These are phyloP conservation scores for Hortaea werneckii DNA, from an alignment of 2,329 filamentous ascomycete genomes.

Conservation along the genomic window DNA sequence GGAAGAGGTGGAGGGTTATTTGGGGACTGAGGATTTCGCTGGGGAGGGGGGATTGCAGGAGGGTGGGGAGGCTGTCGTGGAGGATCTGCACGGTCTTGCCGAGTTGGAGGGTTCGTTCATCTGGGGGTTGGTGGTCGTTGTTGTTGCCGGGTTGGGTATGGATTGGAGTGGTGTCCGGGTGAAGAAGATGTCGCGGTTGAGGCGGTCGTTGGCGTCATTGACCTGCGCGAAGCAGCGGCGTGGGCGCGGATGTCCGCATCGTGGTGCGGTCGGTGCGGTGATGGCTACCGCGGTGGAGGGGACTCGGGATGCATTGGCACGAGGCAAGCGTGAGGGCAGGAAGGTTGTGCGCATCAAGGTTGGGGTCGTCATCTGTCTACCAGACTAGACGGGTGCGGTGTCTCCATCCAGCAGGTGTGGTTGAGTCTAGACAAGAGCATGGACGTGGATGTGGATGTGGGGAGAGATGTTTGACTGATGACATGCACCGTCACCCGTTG, in stretches of 20 bases:
- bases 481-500: background rate
- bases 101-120: conserved; percentile 51
- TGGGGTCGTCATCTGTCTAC: conserved; percentile 24
- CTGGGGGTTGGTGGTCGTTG: conserved; percentile 36
- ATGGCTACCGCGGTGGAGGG: conserved; percentile 1
- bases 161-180: conserved; percentile 18
- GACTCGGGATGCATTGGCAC: conserved; percentile 6
- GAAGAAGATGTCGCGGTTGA: conserved; percentile 33
- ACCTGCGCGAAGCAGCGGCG: conserved; percentile 24
- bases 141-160: conserved; percentile 21
- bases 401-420: background rate
- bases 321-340: conserved; percentile 31
- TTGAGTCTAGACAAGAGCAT: background rate
- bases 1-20: conserved; percentile 54
- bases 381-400: background rate
- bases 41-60: conserved; percentile 51
- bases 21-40: conserved; percentile 52
- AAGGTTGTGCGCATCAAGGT: conserved; percentile 38
- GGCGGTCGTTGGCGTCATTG: conserved; percentile 15
- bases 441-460: background rate
- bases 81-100: conserved; percentile 52
- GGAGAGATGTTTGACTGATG: background rate
- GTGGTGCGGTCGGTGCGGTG: conserved; percentile 3
- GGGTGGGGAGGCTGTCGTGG: conserved; percentile 52
- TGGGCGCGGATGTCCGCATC: conserved; percentile 10